Percentiles rank a stretch among this genome's conserved stretches.
Conservation (phyloP, 2,329 filamentous ascomycete species). For the Fusarium equiseti region DNA sequence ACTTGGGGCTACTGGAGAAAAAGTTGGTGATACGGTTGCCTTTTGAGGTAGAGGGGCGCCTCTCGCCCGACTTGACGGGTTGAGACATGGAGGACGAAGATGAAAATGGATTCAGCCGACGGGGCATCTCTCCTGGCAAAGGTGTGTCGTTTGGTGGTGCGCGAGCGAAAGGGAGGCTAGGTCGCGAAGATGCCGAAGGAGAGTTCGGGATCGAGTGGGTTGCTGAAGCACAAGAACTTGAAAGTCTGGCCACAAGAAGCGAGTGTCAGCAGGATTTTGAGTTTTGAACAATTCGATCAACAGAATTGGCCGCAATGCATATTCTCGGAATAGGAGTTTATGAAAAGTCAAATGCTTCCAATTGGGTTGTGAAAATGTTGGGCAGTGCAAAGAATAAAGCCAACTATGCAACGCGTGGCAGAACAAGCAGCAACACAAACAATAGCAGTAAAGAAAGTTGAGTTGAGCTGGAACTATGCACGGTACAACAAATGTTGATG, state of each 20-base stretch:
- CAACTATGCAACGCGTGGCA: conserved; percentile 22
- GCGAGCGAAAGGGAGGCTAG: conserved; percentile 14
- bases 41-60: conserved; percentile 73
- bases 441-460: conserved; percentile 16
- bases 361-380: conserved; percentile 12
- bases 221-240: neutral
- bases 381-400: neutral
- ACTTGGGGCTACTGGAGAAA: conserved; percentile 84
- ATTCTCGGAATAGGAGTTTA: conserved; percentile 28
- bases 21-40: conserved; percentile 83
- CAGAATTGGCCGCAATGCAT: conserved; percentile 31
- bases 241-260: conserved; percentile 20
- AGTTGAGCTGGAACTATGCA: conserved; percentile 24
- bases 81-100: conserved; percentile 62
- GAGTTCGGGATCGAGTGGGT: conserved; percentile 8
- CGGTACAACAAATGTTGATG: conserved; percentile 36
- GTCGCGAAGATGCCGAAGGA: conserved; percentile 21
- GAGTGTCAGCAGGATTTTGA: conserved; percentile 27
- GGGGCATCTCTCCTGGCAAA: conserved; percentile 64
- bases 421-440: conserved; percentile 26
- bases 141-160: conserved; percentile 26
- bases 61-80: conserved; percentile 65
- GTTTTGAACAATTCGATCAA: conserved; percentile 21
- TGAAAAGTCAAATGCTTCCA: conserved; percentile 6
- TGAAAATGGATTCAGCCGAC: conserved; percentile 70